Conservation (phyloP, 2,329 filamentous ascomycete genomes). For the Didymella pomorum region DNA sequence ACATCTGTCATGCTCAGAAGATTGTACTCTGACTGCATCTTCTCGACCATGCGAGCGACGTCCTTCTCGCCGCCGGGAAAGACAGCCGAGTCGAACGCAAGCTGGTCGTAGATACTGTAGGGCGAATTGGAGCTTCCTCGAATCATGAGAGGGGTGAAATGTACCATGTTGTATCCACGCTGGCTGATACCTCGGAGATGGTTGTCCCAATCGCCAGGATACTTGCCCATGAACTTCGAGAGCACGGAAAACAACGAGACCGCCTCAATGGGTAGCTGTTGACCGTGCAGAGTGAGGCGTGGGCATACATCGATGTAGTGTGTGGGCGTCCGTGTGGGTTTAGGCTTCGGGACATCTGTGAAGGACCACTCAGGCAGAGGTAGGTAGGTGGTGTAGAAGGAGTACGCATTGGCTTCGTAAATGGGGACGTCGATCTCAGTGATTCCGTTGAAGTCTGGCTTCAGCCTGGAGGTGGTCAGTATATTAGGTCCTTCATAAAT, state of each 20-base stretch:
- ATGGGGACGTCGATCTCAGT: slow-evolving; percentile 91
- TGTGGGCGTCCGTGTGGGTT: slow-evolving; percentile 72
- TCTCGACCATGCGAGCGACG: slow-evolving; percentile 76
- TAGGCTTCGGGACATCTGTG: slow-evolving; percentile 59
- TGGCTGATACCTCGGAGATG: slow-evolving; percentile 88
- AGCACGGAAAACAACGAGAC: slow-evolving; percentile 92
- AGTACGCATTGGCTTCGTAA: slow-evolving; percentile 82
- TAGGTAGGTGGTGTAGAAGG: slow-evolving; percentile 92
- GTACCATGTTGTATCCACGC: slow-evolving; percentile 97
- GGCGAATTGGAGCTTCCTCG: slow-evolving; percentile 93
- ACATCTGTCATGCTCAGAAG: slow-evolving; percentile 92
- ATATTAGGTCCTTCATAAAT: background rate
- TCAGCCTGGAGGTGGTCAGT: slow-evolving; percentile 66
- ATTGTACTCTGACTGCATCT: slow-evolving; percentile 84
- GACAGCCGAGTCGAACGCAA: slow-evolving; percentile 79
- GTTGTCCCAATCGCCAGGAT: slow-evolving; percentile 87
- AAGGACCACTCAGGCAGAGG: slow-evolving; percentile 81
- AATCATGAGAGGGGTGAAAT: slow-evolving; percentile 93
- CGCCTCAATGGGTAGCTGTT: slow-evolving; percentile 81
- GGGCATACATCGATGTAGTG: slow-evolving; percentile 97
- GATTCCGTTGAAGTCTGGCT: slow-evolving; percentile 90
- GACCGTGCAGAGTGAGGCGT: slow-evolving; percentile 74
- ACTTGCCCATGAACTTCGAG: slow-evolving; percentile 97
- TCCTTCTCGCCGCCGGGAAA: slow-evolving; percentile 89
- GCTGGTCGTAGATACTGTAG: slow-evolving; percentile 94